Percentiles rank a stretch among this genome's conserved stretches.
Evolutionary conservation across 768 basidiomycete genomes (phyloP).

Genomic region (Leccinum boreale): DNA sequence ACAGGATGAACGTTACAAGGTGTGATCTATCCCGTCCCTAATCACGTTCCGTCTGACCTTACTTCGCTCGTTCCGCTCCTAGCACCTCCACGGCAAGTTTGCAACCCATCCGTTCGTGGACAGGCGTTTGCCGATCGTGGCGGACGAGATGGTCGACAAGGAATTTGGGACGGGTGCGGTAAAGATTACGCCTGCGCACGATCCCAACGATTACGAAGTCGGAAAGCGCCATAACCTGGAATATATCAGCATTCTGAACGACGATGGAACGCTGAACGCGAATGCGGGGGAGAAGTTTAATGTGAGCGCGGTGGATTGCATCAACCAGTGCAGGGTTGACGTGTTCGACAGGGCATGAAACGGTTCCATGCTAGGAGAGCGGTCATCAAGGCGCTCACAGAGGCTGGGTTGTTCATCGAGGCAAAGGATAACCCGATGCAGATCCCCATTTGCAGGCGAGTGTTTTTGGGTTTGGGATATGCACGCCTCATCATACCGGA

Average conservation of each 20-base stretch:
- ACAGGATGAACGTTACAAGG: constrained; percentile 85
- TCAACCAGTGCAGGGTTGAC: not conserved
- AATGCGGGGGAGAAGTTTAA: constrained; percentile 82
- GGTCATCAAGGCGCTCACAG: constrained; percentile 81
- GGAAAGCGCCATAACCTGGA: constrained; percentile 83
- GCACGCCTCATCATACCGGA: constrained; percentile 2
- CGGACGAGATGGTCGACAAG: constrained; percentile 90
- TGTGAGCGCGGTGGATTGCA: constrained; percentile 33
- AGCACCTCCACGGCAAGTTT: constrained; percentile 94
- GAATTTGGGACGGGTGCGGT: constrained; percentile 97
- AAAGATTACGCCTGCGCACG: constrained; percentile 98
- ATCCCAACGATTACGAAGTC: constrained; percentile 95
- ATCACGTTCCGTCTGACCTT: not conserved
- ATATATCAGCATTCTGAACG: constrained; percentile 93
- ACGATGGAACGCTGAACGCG: constrained; percentile 92
- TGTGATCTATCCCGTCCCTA: constrained; percentile 19
- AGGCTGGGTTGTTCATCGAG: constrained; percentile 81
- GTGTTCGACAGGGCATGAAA: constrained; percentile 76
- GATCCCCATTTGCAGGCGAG: constrained; percentile 85
- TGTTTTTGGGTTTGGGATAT: not conserved
- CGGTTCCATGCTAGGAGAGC: constrained; percentile 89
- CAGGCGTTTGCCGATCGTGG: constrained; percentile 83
- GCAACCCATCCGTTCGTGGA: constrained; percentile 85
- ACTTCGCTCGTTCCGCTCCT: not conserved
- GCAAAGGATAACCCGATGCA: constrained; percentile 97